Evolutionary conservation across 345 rosid genomes (phyloP).

Genomic region (Stellera chamaejasme): DNA sequence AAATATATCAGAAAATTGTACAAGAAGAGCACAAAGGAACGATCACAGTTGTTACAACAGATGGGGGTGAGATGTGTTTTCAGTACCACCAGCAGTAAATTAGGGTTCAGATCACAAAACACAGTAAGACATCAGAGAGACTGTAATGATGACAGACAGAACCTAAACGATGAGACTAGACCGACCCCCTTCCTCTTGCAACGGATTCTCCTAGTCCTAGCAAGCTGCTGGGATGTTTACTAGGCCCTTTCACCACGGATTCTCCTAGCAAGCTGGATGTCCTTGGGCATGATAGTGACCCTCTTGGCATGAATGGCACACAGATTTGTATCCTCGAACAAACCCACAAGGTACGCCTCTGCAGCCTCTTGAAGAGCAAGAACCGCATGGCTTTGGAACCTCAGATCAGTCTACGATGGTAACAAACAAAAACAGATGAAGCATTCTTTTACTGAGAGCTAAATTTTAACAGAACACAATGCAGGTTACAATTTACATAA

Average conservation of each 20-base stretch:
- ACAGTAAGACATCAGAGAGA: not conserved
- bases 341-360: constrained; percentile 36
- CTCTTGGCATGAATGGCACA: constrained; percentile 31
- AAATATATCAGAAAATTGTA: too few relatives aligned
- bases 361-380: constrained; percentile 43
- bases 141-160: not conserved
- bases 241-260: constrained; percentile 27
- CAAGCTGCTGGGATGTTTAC: constrained; percentile 1
- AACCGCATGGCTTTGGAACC: constrained; percentile 38
- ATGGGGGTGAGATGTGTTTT: not conserved
- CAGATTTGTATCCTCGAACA: constrained; percentile 33
- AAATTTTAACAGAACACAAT: not conserved
- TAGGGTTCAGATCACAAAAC: constrained; percentile 1
- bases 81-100: not conserved
- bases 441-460: not conserved
- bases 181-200: too few relatives aligned
- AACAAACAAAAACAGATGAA: not conserved
- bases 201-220: constrained; percentile 23
- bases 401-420: constrained; percentile 27
- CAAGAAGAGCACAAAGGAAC: too few relatives aligned
- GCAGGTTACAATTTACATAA: too few relatives aligned
- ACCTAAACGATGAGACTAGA: constrained; percentile 1
- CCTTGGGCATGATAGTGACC: constrained; percentile 37
- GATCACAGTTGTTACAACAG: not conserved
- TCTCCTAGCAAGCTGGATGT: constrained; percentile 26